Conservation (phyloP, 208 protist species). For the Phytomonas sp. region DNA sequence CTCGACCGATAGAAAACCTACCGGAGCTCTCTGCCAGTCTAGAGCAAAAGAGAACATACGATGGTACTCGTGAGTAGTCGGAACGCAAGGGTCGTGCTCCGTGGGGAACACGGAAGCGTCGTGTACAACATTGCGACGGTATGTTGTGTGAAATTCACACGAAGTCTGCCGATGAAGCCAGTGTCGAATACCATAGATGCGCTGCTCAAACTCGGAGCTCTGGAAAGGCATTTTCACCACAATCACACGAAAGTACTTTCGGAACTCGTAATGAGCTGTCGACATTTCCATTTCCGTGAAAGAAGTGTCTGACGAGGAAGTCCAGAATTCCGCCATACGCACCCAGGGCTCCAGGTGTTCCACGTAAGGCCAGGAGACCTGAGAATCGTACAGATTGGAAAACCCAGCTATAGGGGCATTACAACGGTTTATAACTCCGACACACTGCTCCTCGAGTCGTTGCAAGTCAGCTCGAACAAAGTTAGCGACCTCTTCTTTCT, state of each 20-base stretch:
- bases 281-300: conserved; percentile 86
- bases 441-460: conserved; percentile 76
- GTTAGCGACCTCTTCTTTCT: conserved; percentile 67
- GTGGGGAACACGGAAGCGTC: conserved; percentile 72
- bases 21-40: conserved; percentile 77
- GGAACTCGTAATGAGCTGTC: conserved; percentile 84
- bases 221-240: conserved; percentile 85
- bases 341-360: conserved; percentile 84
- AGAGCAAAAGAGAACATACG: conserved; percentile 87
- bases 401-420: conserved; percentile 73
- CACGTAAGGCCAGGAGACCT: conserved; percentile 79
- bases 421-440: conserved; percentile 68
- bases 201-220: conserved; percentile 86
- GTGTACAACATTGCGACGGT: conserved; percentile 75
- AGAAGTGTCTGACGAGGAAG: conserved; percentile 75
- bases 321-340: conserved; percentile 84
- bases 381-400: conserved; percentile 72
- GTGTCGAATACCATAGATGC: conserved; percentile 81
- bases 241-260: conserved; percentile 83
- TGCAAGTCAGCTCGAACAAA: conserved; percentile 66
- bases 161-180: conserved; percentile 84
- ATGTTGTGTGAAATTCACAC: conserved; percentile 84
- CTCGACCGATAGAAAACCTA: conserved; percentile 47
- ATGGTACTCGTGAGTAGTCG: conserved; percentile 76
- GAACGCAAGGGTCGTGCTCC: conserved; percentile 54